A percentile compares a stretch with the other conserved stretches of the same genome.
phyloP scores from a whole-genome alignment of 164 flowering plant species.

The Vitis riparia region DNA sequence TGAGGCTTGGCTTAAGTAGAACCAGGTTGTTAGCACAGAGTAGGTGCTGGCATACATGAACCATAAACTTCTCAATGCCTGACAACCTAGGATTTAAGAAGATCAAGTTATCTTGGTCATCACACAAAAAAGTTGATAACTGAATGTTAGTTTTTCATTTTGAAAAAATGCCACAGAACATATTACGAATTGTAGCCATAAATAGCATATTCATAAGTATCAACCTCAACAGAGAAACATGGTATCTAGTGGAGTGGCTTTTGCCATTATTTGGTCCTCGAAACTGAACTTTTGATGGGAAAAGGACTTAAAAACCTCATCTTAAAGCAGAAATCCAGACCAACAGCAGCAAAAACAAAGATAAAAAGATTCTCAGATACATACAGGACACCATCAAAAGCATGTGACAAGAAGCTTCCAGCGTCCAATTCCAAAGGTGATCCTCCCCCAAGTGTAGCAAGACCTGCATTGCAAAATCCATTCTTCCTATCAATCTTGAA shows the following conservation, averaged over 20 bases:
- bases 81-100: too few species aligned
- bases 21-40: too few species aligned
- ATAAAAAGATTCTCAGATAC: constrained; percentile 61
- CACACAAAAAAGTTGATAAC: too few species aligned
- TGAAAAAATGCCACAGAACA: too few species aligned
- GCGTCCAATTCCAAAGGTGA: constrained; percentile 58
- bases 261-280: constrained; percentile 2
- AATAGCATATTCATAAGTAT: too few species aligned
- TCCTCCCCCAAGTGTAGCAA: constrained; percentile 60
- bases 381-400: constrained; percentile 52
- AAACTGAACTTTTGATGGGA: constrained; percentile 34
- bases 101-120: too few species aligned
- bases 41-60: too few species aligned
- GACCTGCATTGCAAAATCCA: constrained; percentile 52
- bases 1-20: too few species aligned
- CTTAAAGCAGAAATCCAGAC: constrained; percentile 77
- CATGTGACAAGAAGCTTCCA: constrained; percentile 61
- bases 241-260: too few species aligned
- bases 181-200: too few species aligned
- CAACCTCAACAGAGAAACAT: too few species aligned
- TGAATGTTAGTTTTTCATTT: not conserved
- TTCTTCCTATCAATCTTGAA: not conserved
- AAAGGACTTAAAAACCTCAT: constrained; percentile 64
- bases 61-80: too few species aligned
- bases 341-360: constrained; percentile 71